Base-by-base conservation (phyloP, 495 filamentous ascomycete species). In the Penicillium verhagenii region DNA sequence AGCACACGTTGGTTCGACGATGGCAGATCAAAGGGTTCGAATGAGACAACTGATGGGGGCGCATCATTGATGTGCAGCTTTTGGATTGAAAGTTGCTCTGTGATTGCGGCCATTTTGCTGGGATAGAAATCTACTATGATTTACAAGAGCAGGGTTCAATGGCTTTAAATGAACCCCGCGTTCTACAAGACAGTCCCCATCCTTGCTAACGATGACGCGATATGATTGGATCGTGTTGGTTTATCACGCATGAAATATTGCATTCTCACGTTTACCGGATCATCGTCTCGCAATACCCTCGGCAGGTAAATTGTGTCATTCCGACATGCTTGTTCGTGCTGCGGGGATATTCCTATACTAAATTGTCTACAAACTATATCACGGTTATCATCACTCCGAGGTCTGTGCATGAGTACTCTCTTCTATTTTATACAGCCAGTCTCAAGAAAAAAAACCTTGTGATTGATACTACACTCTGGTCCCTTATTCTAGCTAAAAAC, bases 11-110 rank as follows among this genome's bases (percentile, higher is more conserved):
- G 75, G 53, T 79, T 79, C 6, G 66, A 69, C 4, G 70, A 88
- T 90, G 47, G 91, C 64, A 43, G 80, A 80, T 56, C 90, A 84
- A 79, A 96, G 86, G 59, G 87, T 87, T 58, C 78, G 53, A 72
- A 67, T 6, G 52, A 55, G n/a, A 65, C 37, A 13, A 5, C 13
- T 35, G 14, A 13, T 35, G 33, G 16, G 14, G 13, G 4, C 14
- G 13, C 14, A 35, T 35, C 14, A 1, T 13, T 6, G 13, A n/a
- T 35, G 33, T 11, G 11, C 16, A 35, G 33, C 13, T 35, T 16
- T 35, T 35, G 1, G 33, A 6, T 5, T n/a, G 11, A 1, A 16
- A 35, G 13, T 16, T 16, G 13, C 14, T 35, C 33, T 35, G 3
- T 35, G 4, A 14, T 13, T 35, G 33, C 33, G 14, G 33, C 33